phyloP scores from a whole-genome alignment of 2,329 filamentous ascomycete genomes.

The Paraphaeosphaeria minitans region DNA sequence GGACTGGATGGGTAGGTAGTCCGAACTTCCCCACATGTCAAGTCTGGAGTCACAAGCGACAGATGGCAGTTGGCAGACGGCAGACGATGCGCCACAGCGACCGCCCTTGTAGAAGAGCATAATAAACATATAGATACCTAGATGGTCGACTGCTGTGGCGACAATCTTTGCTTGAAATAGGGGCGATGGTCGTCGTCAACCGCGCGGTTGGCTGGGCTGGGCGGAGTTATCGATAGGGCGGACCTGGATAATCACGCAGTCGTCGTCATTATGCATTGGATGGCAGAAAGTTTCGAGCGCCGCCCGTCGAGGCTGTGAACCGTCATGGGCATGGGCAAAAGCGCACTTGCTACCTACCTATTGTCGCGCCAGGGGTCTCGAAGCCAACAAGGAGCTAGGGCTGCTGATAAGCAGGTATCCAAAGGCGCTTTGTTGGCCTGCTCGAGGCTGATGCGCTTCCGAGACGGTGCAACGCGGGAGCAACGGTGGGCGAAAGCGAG shows the following conservation, averaged over 20 bases:
- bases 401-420: background rate
- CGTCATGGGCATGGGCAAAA: background rate
- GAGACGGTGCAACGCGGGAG: slow-evolving; percentile 16
- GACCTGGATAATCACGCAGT: slow-evolving; percentile 18
- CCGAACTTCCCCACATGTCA: background rate
- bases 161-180: slow-evolving; percentile 22
- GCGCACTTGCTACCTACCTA: too few species aligned
- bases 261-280: slow-evolving; percentile 39
- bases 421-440: slow-evolving; percentile 14
- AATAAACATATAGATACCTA: slow-evolving; percentile 15
- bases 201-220: slow-evolving; percentile 18
- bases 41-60: background rate
- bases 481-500: slow-evolving; percentile 11
- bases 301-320: slow-evolving; percentile 2
- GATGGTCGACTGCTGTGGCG: slow-evolving; percentile 24
- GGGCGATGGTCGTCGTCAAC: slow-evolving; percentile 9
- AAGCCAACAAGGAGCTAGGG: background rate
- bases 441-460: slow-evolving; percentile 6
- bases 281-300: slow-evolving; percentile 21
- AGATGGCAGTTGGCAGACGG: background rate
- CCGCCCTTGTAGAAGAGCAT: slow-evolving; percentile 26
- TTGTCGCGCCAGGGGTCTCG: background rate
- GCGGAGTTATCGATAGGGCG: slow-evolving; percentile 36
- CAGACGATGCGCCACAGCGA: slow-evolving; percentile 18
- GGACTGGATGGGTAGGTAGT: too few species aligned